Percentiles rank a stretch among this genome's conserved stretches.
Evolutionary conservation across 2,329 filamentous ascomycete genomes (phyloP).

Genomic region (Neopestalotiopsis clavispora): DNA sequence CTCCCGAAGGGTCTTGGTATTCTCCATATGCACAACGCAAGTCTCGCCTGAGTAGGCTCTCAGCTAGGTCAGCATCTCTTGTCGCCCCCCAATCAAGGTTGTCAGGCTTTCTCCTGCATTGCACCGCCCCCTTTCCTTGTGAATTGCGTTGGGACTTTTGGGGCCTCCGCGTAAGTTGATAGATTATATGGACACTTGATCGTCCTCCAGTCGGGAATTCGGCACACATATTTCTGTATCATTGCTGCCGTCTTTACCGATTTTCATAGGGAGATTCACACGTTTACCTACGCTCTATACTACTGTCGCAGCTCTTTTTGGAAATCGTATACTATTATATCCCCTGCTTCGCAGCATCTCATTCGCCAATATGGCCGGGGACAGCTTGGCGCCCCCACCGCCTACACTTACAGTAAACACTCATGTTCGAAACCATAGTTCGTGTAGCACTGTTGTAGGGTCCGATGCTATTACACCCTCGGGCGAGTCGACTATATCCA

Average conservation of each 20-base stretch:
- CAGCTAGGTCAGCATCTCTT: constrained; percentile 5
- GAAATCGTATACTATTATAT: constrained; percentile 5
- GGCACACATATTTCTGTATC: constrained; percentile 6
- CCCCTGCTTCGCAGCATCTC: background rate
- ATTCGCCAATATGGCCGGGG: constrained; percentile 16
- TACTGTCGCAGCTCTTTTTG: background rate
- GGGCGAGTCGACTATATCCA: constrained; percentile 34
- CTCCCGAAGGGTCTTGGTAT: constrained; percentile 6
- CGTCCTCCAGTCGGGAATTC: constrained; percentile 9
- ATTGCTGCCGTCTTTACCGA: constrained; percentile 13
- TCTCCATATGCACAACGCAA: background rate
- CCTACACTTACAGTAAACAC: constrained; percentile 33
- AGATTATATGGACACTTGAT: constrained; percentile 7
- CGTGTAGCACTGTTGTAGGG: constrained; percentile 20
- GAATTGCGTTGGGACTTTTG: too few species aligned
- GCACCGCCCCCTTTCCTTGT: background rate
- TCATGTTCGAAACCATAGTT: constrained; percentile 29
- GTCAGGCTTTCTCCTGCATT: background rate
- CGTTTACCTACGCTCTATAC: background rate
- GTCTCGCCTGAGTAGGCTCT: background rate
- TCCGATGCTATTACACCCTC: constrained; percentile 34
- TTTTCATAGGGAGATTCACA: background rate
- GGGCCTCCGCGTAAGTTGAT: background rate
- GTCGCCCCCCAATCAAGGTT: constrained; percentile 6
- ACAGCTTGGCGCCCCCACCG: constrained; percentile 33